phyloP scores from a whole-genome alignment of 1,284 basidiomycete species.

The Ceratobasidium sp. region DNA sequence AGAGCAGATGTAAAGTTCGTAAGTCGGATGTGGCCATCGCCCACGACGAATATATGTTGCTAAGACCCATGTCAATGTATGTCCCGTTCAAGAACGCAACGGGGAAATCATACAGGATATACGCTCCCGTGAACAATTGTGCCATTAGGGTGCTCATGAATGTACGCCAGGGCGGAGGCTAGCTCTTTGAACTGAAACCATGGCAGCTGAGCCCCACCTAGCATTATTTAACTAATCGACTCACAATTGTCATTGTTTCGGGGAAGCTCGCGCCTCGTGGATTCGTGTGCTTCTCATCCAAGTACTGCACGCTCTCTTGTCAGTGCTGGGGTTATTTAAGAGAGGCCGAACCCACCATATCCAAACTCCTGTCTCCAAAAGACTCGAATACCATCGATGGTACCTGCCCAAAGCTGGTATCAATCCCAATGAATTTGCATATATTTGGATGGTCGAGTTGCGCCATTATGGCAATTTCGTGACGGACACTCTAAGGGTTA shows the following conservation, averaged over 20 bases:
- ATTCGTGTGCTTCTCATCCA: background rate
- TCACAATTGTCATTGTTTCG: background rate
- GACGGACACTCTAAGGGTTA: constrained; percentile 3
- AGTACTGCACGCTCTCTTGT: background rate
- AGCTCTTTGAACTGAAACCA: constrained; percentile 19
- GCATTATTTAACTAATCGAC: background rate
- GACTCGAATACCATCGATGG: constrained; percentile 28
- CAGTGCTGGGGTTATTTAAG: background rate
- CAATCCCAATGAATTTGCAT: constrained; percentile 21
- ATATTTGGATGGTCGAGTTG: constrained; percentile 34
- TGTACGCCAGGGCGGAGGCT: constrained; percentile 13
- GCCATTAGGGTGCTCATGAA: constrained; percentile 27
- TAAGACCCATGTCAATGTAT: background rate
- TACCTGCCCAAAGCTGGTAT: background rate
- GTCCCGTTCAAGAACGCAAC: background rate
- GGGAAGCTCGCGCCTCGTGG: background rate
- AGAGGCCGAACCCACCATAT: background rate
- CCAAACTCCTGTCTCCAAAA: constrained; percentile 1
- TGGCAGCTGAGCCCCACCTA: background rate
- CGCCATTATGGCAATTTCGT: constrained; percentile 20
- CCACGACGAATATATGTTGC: constrained; percentile 4
- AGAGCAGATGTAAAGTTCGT: constrained; percentile 23
- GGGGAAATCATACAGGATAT: background rate
- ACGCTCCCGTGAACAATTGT: constrained; percentile 24
- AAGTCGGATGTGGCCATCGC: constrained; percentile 17